phyloP scores from a whole-genome alignment of 2,329 filamentous ascomycete genomes.

The Aspergillus sp. region DNA sequence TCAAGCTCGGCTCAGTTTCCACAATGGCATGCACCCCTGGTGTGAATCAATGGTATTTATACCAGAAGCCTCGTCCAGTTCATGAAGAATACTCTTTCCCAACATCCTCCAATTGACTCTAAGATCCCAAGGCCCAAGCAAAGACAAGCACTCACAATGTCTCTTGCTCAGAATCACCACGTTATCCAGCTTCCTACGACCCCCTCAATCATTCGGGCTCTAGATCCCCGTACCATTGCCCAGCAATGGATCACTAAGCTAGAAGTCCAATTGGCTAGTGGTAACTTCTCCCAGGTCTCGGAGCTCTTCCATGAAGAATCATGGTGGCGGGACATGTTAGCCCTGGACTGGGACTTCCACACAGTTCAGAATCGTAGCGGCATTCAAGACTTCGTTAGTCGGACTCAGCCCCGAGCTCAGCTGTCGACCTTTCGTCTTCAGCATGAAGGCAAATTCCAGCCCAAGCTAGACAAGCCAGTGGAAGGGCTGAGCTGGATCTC shows the following conservation, averaged over 20 bases:
- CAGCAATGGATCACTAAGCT: slow-evolving; percentile 29
- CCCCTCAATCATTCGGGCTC: slow-evolving; percentile 10
- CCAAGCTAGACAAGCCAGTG: slow-evolving; percentile 21
- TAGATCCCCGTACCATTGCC: slow-evolving; percentile 21
- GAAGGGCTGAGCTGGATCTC: slow-evolving; percentile 29
- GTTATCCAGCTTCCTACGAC: slow-evolving; percentile 26
- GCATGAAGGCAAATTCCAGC: slow-evolving; percentile 27
- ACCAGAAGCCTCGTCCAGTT: neutral
- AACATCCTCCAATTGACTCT: neutral
- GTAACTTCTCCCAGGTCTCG: slow-evolving; percentile 11
- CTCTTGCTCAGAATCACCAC: slow-evolving; percentile 18
- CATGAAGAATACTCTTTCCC: neutral
- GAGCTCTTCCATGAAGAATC: slow-evolving; percentile 33
- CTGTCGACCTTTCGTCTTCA: slow-evolving; percentile 28
- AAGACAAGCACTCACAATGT: slow-evolving; percentile 5
- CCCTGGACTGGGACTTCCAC: slow-evolving; percentile 36
- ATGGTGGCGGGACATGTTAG: slow-evolving; percentile 39
- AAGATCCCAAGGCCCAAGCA: neutral
- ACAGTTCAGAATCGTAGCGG: slow-evolving; percentile 26
- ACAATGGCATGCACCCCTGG: too few relatives aligned
- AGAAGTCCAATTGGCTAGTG: slow-evolving; percentile 16
- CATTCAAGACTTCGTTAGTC: slow-evolving; percentile 27
- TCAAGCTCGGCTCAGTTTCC: neutral
- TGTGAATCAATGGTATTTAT: neutral
- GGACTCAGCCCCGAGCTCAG: slow-evolving; percentile 18